Evolutionary conservation across 2,329 filamentous ascomycete species (phyloP).

Genomic region (Cercospora nicotianae): DNA sequence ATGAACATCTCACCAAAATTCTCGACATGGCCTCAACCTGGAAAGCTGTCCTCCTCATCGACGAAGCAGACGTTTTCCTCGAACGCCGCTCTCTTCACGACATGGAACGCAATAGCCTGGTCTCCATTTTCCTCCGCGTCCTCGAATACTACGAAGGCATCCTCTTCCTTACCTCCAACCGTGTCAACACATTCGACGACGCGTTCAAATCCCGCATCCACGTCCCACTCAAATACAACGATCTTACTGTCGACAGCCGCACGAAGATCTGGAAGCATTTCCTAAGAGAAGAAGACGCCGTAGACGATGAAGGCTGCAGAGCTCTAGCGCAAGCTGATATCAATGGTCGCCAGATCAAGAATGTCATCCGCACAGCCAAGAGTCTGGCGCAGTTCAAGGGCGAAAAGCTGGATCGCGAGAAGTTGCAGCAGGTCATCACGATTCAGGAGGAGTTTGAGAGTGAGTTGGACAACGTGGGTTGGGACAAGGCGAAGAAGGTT

Average conservation of each 20-base stretch:
- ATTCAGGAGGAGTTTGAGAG: constrained; percentile 34
- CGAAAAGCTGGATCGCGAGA: constrained; percentile 26
- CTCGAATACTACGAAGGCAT: constrained; percentile 44
- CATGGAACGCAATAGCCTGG: constrained; percentile 78
- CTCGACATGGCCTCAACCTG: constrained; percentile 81
- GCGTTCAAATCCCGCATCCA: constrained; percentile 44
- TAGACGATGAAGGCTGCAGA: constrained; percentile 26
- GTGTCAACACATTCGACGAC: constrained; percentile 39
- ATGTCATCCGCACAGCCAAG: constrained; percentile 34
- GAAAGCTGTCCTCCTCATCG: constrained; percentile 82
- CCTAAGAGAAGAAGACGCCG: constrained; percentile 17
- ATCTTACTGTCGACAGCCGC: constrained; percentile 27
- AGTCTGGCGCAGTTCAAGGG: constrained; percentile 30
- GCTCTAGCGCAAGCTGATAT: constrained; percentile 29
- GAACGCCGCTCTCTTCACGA: constrained; percentile 79
- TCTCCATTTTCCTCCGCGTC: constrained; percentile 55
- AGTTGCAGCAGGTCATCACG: constrained; percentile 32
- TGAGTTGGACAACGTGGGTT: constrained; percentile 21
- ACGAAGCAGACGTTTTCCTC: constrained; percentile 81
- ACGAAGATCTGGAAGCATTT: constrained; percentile 34
- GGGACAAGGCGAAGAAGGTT: neutral
- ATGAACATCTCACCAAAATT: constrained; percentile 48
- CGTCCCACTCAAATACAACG: constrained; percentile 34
- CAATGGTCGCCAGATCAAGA: constrained; percentile 38
- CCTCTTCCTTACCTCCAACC: constrained; percentile 43